These are phyloP conservation scores for Thalassiosira hispida DNA, from an alignment of 352 stramenopile genomes.

Conservation along the genomic window DNA sequence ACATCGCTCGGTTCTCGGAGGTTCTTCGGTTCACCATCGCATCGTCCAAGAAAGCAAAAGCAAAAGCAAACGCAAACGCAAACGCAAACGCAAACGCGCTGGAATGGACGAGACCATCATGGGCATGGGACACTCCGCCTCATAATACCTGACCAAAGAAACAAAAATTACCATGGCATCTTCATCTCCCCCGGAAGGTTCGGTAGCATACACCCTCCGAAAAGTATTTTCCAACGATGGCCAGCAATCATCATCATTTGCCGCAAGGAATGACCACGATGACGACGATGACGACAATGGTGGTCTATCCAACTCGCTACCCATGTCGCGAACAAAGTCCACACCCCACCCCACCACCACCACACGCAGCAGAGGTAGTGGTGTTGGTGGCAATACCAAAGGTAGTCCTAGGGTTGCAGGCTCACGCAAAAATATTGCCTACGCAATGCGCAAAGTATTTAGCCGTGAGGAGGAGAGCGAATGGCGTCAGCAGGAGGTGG, in stretches of 20 bases:
- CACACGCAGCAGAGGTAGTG: not conserved
- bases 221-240: slow-evolving; percentile 5
- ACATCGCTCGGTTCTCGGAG: no score
- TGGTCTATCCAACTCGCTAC: not conserved
- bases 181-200: no score
- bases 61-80: no score
- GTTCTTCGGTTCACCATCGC: no score
- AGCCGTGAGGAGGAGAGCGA: slow-evolving; percentile 10
- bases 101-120: no score
- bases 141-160: no score
- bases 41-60: no score
- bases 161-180: no score
- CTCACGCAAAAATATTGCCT: not conserved
- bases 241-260: not conserved
- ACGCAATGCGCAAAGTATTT: slow-evolving; percentile 23
- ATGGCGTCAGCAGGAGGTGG: not conserved
- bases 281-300: not conserved
- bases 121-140: no score
- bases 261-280: not conserved
- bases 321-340: slow-evolving; percentile 22
- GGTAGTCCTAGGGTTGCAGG: not conserved
- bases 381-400: not conserved
- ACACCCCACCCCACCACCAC: not conserved
- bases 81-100: no score
- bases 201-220: not conserved